Base-by-base conservation (phyloP, 306 rosid genomes). In the Alnus rubra region DNA sequence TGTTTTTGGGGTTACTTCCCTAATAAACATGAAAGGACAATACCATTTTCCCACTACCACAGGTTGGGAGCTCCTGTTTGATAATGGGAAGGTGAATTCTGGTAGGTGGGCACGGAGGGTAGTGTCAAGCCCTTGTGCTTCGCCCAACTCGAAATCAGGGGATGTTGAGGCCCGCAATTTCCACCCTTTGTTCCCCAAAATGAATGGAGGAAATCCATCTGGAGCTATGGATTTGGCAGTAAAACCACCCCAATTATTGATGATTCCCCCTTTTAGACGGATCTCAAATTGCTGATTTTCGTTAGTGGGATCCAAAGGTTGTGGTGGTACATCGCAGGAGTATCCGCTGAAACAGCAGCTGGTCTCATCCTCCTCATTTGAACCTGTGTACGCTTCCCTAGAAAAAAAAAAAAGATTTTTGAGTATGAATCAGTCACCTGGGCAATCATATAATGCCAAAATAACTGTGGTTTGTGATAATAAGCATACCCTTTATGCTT, bases 11-110 rank as follows among this genome's bases (percentile, higher is more conserved):
- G 84, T 37, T 3, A 33, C 77, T 63, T 86, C 89, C 30, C 74
- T 79, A 3, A 88, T 31, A 78, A 88, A 86, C 86, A 88, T 76
- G 74, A 86, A 81, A 2, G 86, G 91, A 64, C 76, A 53, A 45
- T 69, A 85, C 88, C 89, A 85, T 23, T 88, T 88, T 55, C 91
- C 89, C 0, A 83, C 85, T 8, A 76, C 79, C 52, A 84, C 84
- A 15, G 67, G 67, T 15, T 45, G 39, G 4, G 85, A 71, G 70
- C 76, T n/a, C 9, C 51, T 23, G 18, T 33, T 3, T 3, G 72
- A 12, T 4, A 80, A 39, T 19, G 84, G 37, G 55, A 84, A 84
- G 30, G 65, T 42, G 54, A 84, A 80, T 31, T 68, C 74, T 7
- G 87, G 90, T 7, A 82, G 76, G 2, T 47, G 70, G 71, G 83